phyloP scores from a whole-genome alignment of 306 rosid species.

The Pachyrhizus erosus region DNA sequence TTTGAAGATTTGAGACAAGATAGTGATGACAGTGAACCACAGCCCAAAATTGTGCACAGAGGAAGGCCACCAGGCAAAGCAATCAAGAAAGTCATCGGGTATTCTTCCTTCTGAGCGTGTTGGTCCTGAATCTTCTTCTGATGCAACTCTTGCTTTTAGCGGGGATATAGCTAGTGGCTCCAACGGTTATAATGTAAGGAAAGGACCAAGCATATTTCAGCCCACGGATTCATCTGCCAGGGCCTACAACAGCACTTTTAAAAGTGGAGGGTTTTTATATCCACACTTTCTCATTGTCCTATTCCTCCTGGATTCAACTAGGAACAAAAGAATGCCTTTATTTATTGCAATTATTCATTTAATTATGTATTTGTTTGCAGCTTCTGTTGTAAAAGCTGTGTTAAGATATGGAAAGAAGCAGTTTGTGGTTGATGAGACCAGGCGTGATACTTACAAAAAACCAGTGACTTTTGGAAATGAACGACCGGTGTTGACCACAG shows the following conservation, averaged over 20 bases:
- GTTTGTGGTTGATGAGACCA: conserved; percentile 75
- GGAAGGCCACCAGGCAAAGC: conserved; percentile 96
- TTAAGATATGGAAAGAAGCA: conserved; percentile 83
- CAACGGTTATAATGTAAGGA: conserved; percentile 77
- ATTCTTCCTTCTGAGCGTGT: conserved; percentile 55
- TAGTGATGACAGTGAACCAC: conserved; percentile 70
- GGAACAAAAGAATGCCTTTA: not conserved
- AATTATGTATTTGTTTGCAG: conserved; percentile 53
- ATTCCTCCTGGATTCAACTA: not conserved
- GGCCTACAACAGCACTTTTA: conserved; percentile 48
- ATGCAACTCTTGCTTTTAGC: conserved; percentile 70
- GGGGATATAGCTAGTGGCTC: conserved; percentile 65
- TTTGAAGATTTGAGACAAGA: conserved; percentile 89
- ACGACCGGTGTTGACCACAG: conserved; percentile 50
- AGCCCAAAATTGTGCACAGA: conserved; percentile 73
- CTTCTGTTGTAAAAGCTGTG: conserved; percentile 85
- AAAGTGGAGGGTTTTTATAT: conserved; percentile 55
- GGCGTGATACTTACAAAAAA: conserved; percentile 75
- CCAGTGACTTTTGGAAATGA: conserved; percentile 51
- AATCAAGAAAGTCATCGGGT: conserved; percentile 56
- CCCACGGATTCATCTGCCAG: conserved; percentile 57
- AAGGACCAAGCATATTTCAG: conserved; percentile 55
- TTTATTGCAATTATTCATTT: conserved; percentile 15
- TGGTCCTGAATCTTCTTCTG: conserved; percentile 64
- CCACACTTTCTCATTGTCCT: not conserved